phyloP scores from a whole-genome alignment of 208 protist species.

The Balamuthia mandrillaris region DNA sequence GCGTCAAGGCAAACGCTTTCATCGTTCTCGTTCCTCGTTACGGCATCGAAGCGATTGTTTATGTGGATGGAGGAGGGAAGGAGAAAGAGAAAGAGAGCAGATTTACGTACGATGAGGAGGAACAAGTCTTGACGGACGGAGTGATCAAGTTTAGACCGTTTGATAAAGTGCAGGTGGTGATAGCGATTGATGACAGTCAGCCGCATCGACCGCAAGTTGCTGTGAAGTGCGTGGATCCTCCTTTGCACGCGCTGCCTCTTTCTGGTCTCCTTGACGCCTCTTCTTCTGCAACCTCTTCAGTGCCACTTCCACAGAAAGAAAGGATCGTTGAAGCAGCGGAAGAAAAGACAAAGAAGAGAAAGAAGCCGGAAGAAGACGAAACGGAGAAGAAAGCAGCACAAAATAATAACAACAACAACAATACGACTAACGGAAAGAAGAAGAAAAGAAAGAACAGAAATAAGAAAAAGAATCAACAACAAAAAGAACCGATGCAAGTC shows the following conservation, averaged over 20 bases:
- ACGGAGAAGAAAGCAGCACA: neutral
- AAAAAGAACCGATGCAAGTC: neutral
- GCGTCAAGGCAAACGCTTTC: constrained; percentile 34
- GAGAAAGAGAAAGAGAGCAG: neutral
- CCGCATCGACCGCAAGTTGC: neutral
- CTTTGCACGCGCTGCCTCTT: neutral
- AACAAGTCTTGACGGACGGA: constrained; percentile 2
- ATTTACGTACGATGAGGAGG: neutral
- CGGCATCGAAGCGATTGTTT: constrained; percentile 29
- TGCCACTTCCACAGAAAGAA: neutral
- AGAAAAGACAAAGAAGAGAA: neutral
- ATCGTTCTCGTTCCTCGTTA: neutral
- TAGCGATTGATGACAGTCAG: constrained; percentile 12
- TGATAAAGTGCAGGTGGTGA: constrained; percentile 15
- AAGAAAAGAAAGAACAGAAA: neutral
- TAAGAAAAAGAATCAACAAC: neutral
- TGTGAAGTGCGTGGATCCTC: neutral
- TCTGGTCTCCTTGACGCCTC: neutral
- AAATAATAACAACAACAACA: neutral
- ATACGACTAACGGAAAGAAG: neutral
- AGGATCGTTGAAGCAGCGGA: neutral
- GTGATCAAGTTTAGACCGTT: constrained; percentile 2
- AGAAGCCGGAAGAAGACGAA: neutral
- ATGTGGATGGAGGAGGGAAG: neutral
- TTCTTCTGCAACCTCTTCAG: too few relatives aligned